These are phyloP conservation scores for Anethum foeniculum DNA, from an alignment of 140 eudicot genomes.

Conservation along the genomic window DNA sequence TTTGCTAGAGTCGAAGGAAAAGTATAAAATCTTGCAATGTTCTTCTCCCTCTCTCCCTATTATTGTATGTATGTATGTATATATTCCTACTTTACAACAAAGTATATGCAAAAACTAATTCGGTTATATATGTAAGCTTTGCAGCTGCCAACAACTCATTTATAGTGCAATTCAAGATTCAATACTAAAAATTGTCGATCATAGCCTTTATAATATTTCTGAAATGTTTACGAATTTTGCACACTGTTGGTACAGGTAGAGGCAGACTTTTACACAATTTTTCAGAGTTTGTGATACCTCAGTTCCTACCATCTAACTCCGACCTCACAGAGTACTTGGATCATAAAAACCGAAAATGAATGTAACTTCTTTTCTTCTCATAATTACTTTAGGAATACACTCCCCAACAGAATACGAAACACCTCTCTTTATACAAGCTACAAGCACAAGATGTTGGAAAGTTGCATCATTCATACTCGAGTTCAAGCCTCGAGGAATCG, in stretches of 20 bases:
- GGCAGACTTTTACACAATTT: background rate
- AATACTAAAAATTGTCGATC: background rate
- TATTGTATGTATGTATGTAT: background rate
- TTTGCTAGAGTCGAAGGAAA: slow-evolving; percentile 43
- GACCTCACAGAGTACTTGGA: background rate
- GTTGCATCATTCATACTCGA: background rate
- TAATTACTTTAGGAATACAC: background rate
- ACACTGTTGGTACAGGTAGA: background rate
- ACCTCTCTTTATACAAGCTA: background rate
- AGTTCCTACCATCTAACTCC: background rate
- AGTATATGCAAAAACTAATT: background rate
- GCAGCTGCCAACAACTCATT: background rate
- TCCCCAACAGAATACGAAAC: background rate
- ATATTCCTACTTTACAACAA: background rate
- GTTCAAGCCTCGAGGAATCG: background rate
- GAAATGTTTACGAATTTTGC: no score
- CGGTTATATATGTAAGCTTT: no score
- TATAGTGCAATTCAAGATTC: background rate
- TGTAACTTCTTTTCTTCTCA: background rate
- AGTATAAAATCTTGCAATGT: slow-evolving; percentile 7
- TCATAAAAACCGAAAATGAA: background rate
- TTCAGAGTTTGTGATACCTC: background rate
- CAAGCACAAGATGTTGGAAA: background rate
- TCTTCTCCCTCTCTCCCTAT: background rate
- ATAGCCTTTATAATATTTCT: background rate